Evolutionary conservation across 768 basidiomycete genomes (phyloP).

Genomic region (Russula sp.): DNA sequence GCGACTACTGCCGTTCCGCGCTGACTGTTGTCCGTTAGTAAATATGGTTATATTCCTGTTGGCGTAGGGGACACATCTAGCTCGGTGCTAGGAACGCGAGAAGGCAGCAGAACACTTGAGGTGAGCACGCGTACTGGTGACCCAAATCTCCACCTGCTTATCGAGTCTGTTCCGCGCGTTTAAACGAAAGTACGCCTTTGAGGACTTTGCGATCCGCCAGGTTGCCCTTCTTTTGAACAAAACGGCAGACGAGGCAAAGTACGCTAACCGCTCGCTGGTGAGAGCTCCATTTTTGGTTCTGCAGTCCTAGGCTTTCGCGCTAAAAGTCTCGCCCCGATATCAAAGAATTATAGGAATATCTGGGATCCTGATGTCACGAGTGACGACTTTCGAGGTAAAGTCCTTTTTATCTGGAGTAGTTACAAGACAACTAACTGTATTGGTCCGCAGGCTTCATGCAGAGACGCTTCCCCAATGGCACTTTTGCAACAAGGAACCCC

Average conservation of each 20-base stretch:
- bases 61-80: conserved; percentile 57
- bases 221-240: conserved; percentile 64
- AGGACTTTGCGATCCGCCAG: conserved; percentile 68
- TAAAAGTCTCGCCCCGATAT: background rate
- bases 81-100: conserved; percentile 63
- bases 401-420: background rate
- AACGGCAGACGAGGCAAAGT: conserved; percentile 51
- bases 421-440: background rate
- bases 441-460: conserved; percentile 53
- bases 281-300: conserved; percentile 23
- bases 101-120: conserved; percentile 67
- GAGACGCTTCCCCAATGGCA: conserved; percentile 61
- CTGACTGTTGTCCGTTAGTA: conserved; percentile 35
- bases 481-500: conserved; percentile 52
- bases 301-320: background rate
- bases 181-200: conserved; percentile 56
- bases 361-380: conserved; percentile 59
- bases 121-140: conserved; percentile 35
- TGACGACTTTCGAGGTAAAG: conserved; percentile 59
- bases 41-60: conserved; percentile 65
- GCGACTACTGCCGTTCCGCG: too few species aligned
- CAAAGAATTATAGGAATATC: conserved; percentile 63
- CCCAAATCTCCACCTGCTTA: background rate
- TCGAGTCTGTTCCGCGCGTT: background rate
- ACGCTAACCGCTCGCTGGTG: conserved; percentile 61